Evolutionary conservation across 106 monocot genomes (phyloP).

Genomic region (Cymbidium sinense): DNA sequence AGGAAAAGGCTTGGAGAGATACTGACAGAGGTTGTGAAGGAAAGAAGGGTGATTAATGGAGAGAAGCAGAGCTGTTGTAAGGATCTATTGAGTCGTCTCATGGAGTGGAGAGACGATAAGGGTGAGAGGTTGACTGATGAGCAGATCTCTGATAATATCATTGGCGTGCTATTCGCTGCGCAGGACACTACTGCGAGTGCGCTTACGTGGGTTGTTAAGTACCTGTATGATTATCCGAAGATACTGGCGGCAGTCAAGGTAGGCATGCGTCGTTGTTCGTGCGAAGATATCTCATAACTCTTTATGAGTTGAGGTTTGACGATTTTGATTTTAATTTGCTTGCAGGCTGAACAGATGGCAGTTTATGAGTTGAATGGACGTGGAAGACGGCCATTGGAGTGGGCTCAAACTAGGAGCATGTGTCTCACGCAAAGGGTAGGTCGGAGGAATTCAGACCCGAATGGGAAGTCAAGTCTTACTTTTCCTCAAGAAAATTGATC

Average conservation of each 20-base stretch:
- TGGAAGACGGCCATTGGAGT: constrained; percentile 49
- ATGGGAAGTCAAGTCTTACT: no score
- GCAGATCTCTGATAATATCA: constrained; percentile 83
- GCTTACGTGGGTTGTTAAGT: constrained; percentile 88
- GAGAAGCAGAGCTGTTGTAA: not conserved
- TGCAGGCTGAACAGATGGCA: constrained; percentile 65
- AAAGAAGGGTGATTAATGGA: constrained; percentile 34
- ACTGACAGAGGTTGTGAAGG: constrained; percentile 43
- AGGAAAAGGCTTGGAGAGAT: constrained; percentile 46
- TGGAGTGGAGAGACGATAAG: constrained; percentile 28
- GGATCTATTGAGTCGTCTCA: constrained; percentile 47
- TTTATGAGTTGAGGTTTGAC: no score
- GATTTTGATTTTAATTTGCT: no score
- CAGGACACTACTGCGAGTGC: constrained; percentile 86
- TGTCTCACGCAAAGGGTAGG: constrained; percentile 60
- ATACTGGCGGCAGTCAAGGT: constrained; percentile 72
- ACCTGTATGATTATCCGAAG: constrained; percentile 56
- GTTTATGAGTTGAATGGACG: constrained; percentile 33
- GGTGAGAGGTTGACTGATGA: constrained; percentile 36
- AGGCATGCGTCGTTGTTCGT: not conserved
- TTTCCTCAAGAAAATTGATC: no score
- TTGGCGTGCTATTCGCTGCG: constrained; percentile 78
- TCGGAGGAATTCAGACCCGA: not conserved
- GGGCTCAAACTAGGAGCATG: constrained; percentile 77
- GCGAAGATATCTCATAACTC: no score